Percentiles rank a stretch among this genome's conserved stretches.
phyloP scores from a whole-genome alignment of 2,329 filamentous ascomycete species.

The Ceratocystis cubensis region DNA sequence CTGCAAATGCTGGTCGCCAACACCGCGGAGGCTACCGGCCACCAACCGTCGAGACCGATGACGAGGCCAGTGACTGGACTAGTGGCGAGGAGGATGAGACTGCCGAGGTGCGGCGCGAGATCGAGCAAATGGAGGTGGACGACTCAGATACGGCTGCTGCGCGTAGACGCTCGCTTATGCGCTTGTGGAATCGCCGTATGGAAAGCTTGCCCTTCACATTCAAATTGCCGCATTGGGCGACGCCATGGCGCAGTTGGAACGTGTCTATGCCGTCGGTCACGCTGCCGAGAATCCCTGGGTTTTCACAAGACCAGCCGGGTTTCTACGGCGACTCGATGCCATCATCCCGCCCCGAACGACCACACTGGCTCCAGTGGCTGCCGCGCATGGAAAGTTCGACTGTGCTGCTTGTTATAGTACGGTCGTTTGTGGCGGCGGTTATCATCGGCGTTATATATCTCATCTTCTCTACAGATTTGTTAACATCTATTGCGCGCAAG shows the following conservation, averaged over 20 bases:
- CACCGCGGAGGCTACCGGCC: conserved; percentile 52
- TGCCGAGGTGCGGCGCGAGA: conserved; percentile 60
- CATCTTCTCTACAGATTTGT: conserved; percentile 74
- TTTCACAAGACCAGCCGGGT: conserved; percentile 6
- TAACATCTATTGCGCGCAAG: conserved; percentile 51
- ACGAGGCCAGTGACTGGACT: conserved; percentile 47
- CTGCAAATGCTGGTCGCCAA: conserved; percentile 32
- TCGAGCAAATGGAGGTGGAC: conserved; percentile 80
- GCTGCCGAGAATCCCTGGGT: conserved; percentile 31
- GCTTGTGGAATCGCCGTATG: conserved; percentile 17
- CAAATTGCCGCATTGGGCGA: conserved; percentile 43
- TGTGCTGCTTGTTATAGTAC: conserved; percentile 52
- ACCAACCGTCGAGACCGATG: conserved; percentile 69
- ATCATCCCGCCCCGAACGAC: conserved; percentile 13
- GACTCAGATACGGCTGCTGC: conserved; percentile 53
- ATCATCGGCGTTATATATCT: conserved; percentile 70
- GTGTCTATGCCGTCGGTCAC: conserved; percentile 35
- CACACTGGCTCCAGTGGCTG: conserved; percentile 19
- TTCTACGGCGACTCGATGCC: conserved; percentile 19
- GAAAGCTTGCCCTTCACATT: conserved; percentile 33
- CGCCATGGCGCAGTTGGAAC: conserved; percentile 39
- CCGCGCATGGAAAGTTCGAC: conserved; percentile 27
- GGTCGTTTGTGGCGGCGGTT: conserved; percentile 61
- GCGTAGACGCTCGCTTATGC: conserved; percentile 31
- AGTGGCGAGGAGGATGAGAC: conserved; percentile 42